phyloP scores from a whole-genome alignment of 2,329 filamentous ascomycete species.

The Alternaria atra region DNA sequence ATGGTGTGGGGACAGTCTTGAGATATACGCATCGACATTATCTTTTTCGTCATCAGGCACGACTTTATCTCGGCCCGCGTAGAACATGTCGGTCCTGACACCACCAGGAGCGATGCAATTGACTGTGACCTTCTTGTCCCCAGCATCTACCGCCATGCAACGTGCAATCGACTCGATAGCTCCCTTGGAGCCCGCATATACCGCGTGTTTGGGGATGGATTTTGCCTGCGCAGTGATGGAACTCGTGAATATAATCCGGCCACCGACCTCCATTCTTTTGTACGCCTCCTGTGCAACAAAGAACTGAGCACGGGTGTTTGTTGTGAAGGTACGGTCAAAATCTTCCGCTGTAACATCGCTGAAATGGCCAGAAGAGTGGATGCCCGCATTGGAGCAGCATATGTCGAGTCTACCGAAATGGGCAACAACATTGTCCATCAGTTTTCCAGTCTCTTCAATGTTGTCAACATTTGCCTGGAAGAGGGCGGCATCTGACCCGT shows the following conservation, averaged over 20 bases:
- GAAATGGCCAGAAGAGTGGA: constrained; percentile 71
- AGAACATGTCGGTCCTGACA: constrained; percentile 78
- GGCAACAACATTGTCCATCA: constrained; percentile 54
- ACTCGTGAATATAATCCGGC: constrained; percentile 76
- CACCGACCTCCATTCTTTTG: constrained; percentile 71
- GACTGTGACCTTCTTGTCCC: constrained; percentile 70
- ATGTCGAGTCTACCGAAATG: constrained; percentile 52
- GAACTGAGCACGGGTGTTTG: constrained; percentile 75
- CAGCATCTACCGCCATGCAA: constrained; percentile 73
- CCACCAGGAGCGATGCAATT: constrained; percentile 75
- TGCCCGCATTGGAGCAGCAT: constrained; percentile 62
- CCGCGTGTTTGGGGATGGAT: constrained; percentile 71
- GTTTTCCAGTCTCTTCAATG: constrained; percentile 58
- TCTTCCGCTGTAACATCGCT: constrained; percentile 72
- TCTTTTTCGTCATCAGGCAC: constrained; percentile 51
- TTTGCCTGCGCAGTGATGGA: constrained; percentile 72
- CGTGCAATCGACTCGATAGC: constrained; percentile 75
- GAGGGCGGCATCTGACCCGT: constrained; percentile 57
- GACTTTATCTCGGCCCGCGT: constrained; percentile 65
- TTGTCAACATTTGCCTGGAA: constrained; percentile 65
- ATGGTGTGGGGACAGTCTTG: constrained; percentile 54
- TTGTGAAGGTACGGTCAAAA: constrained; percentile 72
- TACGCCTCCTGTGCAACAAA: constrained; percentile 78
- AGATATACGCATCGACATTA: constrained; percentile 50
- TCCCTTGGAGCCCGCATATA: constrained; percentile 75